Percentiles rank a stretch among this genome's conserved stretches.
Evolutionary conservation across 495 filamentous ascomycete genomes (phyloP).

Genomic region (Lindgomyces ingoldianus): DNA sequence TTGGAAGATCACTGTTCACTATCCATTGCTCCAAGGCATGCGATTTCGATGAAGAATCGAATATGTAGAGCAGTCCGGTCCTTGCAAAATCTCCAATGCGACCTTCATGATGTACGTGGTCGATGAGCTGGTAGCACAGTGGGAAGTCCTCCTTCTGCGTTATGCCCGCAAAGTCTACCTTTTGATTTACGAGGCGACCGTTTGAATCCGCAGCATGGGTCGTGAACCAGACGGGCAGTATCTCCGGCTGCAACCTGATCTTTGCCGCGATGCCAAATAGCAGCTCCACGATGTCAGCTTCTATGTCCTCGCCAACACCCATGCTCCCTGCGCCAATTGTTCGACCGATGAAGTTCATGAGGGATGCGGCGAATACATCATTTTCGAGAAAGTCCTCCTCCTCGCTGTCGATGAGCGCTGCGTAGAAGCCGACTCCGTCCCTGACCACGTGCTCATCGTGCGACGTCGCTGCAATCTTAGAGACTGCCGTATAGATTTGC

Average conservation of each 20-base stretch:
- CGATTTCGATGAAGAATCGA: constrained; percentile 86
- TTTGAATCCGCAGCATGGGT: constrained; percentile 46
- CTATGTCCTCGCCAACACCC: constrained; percentile 66
- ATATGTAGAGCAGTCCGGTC: constrained; percentile 91
- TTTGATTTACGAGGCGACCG: constrained; percentile 49
- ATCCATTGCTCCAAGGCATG: constrained; percentile 88
- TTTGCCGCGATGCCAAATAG: constrained; percentile 94
- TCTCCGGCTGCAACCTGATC: constrained; percentile 81
- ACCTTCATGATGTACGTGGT: constrained; percentile 93
- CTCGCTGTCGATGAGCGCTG: constrained; percentile 89
- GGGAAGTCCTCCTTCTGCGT: constrained; percentile 94
- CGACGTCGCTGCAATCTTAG: constrained; percentile 77
- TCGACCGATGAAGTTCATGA: constrained; percentile 76
- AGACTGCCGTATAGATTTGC: constrained; percentile 82
- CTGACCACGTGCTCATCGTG: constrained; percentile 77
- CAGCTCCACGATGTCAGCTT: constrained; percentile 83
- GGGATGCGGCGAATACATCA: constrained; percentile 74
- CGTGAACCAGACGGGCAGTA: constrained; percentile 87
- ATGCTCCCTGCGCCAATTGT: constrained; percentile 64
- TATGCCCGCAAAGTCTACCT: constrained; percentile 72
- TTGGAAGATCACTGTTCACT: constrained; percentile 93
- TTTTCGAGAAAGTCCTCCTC: constrained; percentile 90
- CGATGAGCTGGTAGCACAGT: constrained; percentile 89
- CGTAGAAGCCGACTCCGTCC: constrained; percentile 81
- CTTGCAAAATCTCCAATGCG: constrained; percentile 95